Conservation (phyloP, 2,329 filamentous ascomycete species). For the Alternaria arbusti region DNA sequence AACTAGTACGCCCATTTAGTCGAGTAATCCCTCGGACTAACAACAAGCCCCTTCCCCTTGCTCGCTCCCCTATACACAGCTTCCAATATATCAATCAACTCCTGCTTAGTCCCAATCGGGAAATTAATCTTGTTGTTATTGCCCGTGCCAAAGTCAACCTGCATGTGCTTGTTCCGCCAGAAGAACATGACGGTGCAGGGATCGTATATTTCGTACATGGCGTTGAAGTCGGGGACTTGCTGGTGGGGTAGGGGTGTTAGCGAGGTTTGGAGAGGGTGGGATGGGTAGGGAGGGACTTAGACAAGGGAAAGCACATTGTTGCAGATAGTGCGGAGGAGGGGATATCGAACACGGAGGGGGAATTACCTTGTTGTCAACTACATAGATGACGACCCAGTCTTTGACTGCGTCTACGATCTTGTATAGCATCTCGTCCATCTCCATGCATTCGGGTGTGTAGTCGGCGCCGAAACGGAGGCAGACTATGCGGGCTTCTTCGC, state of each 20-base stretch:
- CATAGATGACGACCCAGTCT: conserved; percentile 86
- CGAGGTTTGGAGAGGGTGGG: not conserved
- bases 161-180: conserved; percentile 63
- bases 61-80: conserved; percentile 94
- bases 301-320: too few relatives aligned
- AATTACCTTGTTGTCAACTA: conserved; percentile 73
- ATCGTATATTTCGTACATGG: conserved; percentile 90
- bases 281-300: not conserved
- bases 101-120: conserved; percentile 92
- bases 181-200: conserved; percentile 94
- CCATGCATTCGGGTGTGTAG: conserved; percentile 70
- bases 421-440: conserved; percentile 31
- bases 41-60: conserved; percentile 91
- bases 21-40: conserved; percentile 84
- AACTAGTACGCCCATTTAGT: conserved; percentile 63
- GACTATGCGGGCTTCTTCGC: conserved; percentile 84
- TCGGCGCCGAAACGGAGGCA: conserved; percentile 90
- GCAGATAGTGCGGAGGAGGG: too few relatives aligned
- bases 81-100: conserved; percentile 97
- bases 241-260: not conserved
- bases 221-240: conserved; percentile 80
- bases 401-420: conserved; percentile 63
- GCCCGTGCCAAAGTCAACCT: conserved; percentile 67
- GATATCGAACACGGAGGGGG: too few relatives aligned
- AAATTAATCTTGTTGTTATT: conserved; percentile 98